A percentile compares a stretch with the other conserved stretches of the same genome.
These are phyloP conservation scores for Spergularia marina DNA, from an alignment of 148 eudicot genomes.

Conservation along the genomic window DNA sequence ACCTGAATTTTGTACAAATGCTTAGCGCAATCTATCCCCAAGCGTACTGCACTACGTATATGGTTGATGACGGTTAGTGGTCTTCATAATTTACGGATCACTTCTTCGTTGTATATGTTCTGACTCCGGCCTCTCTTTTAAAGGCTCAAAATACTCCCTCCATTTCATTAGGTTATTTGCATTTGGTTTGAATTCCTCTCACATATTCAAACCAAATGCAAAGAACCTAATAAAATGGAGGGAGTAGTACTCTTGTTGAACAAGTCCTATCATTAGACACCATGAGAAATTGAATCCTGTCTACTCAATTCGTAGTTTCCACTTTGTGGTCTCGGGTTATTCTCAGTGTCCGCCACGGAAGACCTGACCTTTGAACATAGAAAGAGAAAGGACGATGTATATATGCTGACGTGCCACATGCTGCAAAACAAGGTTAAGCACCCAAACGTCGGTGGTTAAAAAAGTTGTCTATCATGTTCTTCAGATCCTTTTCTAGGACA, in stretches of 20 bases:
- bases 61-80: too few relatives aligned
- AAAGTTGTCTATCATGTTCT: too few relatives aligned
- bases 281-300: conserved; percentile 53
- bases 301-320: conserved; percentile 66
- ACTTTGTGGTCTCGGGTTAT: conserved; percentile 24
- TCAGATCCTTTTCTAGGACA: too few relatives aligned
- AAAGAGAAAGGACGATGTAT: conserved; percentile 81
- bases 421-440: conserved; percentile 45
- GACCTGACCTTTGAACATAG: conserved; percentile 64
- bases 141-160: neutral
- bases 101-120: neutral
- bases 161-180: too few relatives aligned
- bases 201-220: too few relatives aligned
- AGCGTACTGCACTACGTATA: too few relatives aligned
- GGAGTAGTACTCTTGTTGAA: neutral
- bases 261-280: conserved; percentile 8
- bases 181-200: too few relatives aligned
- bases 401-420: conserved; percentile 82
- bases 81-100: neutral
- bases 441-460: neutral
- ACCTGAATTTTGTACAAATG: neutral
- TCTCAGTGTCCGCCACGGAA: conserved; percentile 25
- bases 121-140: neutral
- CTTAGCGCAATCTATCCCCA: too few relatives aligned
- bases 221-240: too few relatives aligned